Percentiles rank a stretch among this genome's conserved stretches.
Evolutionary conservation across 2,329 filamentous ascomycete genomes (phyloP).

Genomic region (Xylariaceae sp.): DNA sequence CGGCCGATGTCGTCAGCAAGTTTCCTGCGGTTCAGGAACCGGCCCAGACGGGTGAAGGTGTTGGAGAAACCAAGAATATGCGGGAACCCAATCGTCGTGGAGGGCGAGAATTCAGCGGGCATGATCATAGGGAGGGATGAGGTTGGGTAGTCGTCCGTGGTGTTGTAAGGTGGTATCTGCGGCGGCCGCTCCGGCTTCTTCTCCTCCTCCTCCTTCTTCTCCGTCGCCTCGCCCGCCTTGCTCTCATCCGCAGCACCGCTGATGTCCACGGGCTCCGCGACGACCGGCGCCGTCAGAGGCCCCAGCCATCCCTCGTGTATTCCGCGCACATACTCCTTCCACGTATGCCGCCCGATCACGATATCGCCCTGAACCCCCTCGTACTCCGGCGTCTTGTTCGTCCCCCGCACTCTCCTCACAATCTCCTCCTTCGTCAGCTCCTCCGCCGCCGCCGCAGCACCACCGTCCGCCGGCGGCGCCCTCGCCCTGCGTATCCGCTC

Average conservation of each 20-base stretch:
- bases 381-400: slow-evolving; percentile 65
- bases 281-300: slow-evolving; percentile 62
- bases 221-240: slow-evolving; percentile 12
- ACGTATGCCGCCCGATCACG: slow-evolving; percentile 84
- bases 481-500: slow-evolving; percentile 76
- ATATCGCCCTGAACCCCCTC: slow-evolving; percentile 77
- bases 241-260: slow-evolving; percentile 6
- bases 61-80: slow-evolving; percentile 91
- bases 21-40: slow-evolving; percentile 79
- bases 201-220: slow-evolving; percentile 39
- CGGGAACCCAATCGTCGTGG: slow-evolving; percentile 70
- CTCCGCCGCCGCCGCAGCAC: not conserved
- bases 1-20: slow-evolving; percentile 87
- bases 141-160: slow-evolving; percentile 64
- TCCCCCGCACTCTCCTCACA: slow-evolving; percentile 59
- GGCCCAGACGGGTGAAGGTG: slow-evolving; percentile 79
- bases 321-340: slow-evolving; percentile 95
- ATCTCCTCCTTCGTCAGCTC: slow-evolving; percentile 49
- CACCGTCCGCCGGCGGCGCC: slow-evolving; percentile 45
- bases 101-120: slow-evolving; percentile 69
- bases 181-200: slow-evolving; percentile 46
- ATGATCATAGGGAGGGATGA: slow-evolving; percentile 60
- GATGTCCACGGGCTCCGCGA: slow-evolving; percentile 22
- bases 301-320: slow-evolving; percentile 96
- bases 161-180: slow-evolving; percentile 71